Base-by-base conservation (phyloP, 2,329 filamentous ascomycete genomes). In the Colletotrichum lupini region DNA sequence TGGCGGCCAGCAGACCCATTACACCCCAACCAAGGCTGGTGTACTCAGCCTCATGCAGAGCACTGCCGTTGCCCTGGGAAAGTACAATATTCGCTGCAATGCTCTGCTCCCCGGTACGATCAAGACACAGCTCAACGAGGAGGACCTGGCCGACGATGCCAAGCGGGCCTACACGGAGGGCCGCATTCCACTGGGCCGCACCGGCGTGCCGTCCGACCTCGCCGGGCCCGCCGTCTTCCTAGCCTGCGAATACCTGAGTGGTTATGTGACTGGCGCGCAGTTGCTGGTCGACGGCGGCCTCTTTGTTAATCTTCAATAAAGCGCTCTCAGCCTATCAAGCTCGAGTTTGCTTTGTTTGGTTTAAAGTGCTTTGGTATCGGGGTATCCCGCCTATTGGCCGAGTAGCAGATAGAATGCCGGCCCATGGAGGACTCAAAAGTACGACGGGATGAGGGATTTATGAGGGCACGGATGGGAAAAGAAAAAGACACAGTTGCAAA, bases 1-100 rank as follows among this genome's bases (percentile, higher is more conserved):
- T 49, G 95, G 94, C 56, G 93, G 92, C 0, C 86, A 88, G 59
- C 95, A 97, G 84, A 92, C 91, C 30, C 95, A 97, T 80, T 97
- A 97, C 83, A 97, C 95, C 19, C 94, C 95, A 11, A 97, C 95
- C 19, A 97, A 97, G 82, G 94, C 95, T 0, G 95, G 94, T 2
- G 88, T 97, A 3, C 80, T 94, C 49, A 93, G 91, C 59, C 86
- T 97, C 57, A 97, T 97, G 90, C 95, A 97, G 85, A 94, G 92
- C 76, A 91, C 91, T 49, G 95, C 95, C 0, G 93, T 94, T 42
- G 94, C 95, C 9, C 83, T 97, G 57, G 95, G 95, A 0, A 88
- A 90, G 78, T 89, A 97, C 81, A 86, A 87, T 5, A 95, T 97
- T 67, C 84, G 95, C 65, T 97, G 95, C 81, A 97, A 97, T 81